These are phyloP conservation scores for Cutaneotrichosporon sp. DNA, from an alignment of 1,284 basidiomycete genomes.

Conservation along the genomic window DNA sequence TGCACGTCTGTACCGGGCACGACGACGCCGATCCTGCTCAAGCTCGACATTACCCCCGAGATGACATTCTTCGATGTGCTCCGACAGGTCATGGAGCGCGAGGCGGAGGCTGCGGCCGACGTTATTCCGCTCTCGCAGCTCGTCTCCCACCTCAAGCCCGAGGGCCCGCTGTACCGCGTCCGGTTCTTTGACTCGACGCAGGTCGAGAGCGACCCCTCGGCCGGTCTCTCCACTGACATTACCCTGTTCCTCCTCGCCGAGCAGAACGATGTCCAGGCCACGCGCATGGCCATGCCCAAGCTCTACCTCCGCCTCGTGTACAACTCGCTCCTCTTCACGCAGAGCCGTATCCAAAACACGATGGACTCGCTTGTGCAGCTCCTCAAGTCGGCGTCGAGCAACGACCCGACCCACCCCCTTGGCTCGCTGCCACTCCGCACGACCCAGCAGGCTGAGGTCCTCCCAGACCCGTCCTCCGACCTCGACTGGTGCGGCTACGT, in stretches of 20 bases:
- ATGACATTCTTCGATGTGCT: slow-evolving; percentile 92
- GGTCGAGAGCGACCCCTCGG: slow-evolving; percentile 70
- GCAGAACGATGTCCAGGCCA: slow-evolving; percentile 62
- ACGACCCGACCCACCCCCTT: slow-evolving; percentile 56
- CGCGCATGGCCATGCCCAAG: slow-evolving; percentile 58
- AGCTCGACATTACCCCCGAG: slow-evolving; percentile 74
- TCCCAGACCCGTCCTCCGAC: slow-evolving; percentile 83
- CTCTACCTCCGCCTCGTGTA: slow-evolving; percentile 81
- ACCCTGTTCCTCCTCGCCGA: slow-evolving; percentile 64
- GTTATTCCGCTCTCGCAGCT: slow-evolving; percentile 77
- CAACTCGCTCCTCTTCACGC: slow-evolving; percentile 91
- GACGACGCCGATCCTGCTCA: slow-evolving; percentile 74
- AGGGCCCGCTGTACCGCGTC: slow-evolving; percentile 73
- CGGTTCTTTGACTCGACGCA: slow-evolving; percentile 81
- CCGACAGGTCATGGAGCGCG: slow-evolving; percentile 55
- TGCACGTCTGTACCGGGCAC: slow-evolving; percentile 76
- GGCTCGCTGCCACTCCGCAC: slow-evolving; percentile 79
- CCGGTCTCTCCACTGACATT: slow-evolving; percentile 81
- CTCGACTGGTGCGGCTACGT: slow-evolving; percentile 97
- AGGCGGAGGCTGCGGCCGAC: slow-evolving; percentile 78
- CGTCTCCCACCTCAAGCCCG: slow-evolving; percentile 64
- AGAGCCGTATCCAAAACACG: slow-evolving; percentile 67
- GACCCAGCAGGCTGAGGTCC: slow-evolving; percentile 59
- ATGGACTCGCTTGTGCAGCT: slow-evolving; percentile 82
- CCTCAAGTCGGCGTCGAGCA: slow-evolving; percentile 61